Base-by-base conservation (phyloP, 257 asterid species). In the Salvia rosmarinus region DNA sequence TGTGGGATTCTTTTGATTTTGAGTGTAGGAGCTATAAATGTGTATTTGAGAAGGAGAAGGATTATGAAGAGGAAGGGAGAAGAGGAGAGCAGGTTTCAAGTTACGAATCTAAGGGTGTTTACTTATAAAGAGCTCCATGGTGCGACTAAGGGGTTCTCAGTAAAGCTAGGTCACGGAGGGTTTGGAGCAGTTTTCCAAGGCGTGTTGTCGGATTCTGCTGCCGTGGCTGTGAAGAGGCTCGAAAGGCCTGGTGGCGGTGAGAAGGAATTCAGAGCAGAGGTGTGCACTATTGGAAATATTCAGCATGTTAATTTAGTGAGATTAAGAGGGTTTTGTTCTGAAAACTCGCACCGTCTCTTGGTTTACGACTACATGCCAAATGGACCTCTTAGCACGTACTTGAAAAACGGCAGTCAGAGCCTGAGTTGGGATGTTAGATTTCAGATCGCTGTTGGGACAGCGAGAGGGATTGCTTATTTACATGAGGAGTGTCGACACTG, bases 151-250 rank as follows among this genome's bases (percentile, higher is more conserved):
- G 96, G 96, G 13, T 91, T 89, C 68, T 87, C 95, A 0, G 90
- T 82, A 54, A 91, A 91, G 84, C 91, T 91, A 10, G 97, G 97
- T 0, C 95, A 89, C 63, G 97, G 97, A 35, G 96, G 97, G 9
- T 91, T 87, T 50, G 97, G 97, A 13, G 88, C 91, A 0, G 96
- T 91, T 43, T 89, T 89, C 60, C 91, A 59, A 32, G 97, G 96
- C 6, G 82, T 43, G 50, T 59, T 91, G 19, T 73, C 83, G 0
- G 92, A 91, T 77, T 82, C 90, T 50, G 74, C 90, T 0, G 44
- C 71, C 0, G 88, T 91, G 43, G 97, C 96, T 39, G 97, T 89
- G 75, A 91, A 91, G 69, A 81, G 96, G 19, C 95, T 89, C 3
- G 97, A 89, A 71, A 77, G 93, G 75, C 88, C 92, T 7, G 91